Evolutionary conservation across 768 basidiomycete genomes (phyloP).

Genomic region (Boletus pseudo-olivaceus): DNA sequence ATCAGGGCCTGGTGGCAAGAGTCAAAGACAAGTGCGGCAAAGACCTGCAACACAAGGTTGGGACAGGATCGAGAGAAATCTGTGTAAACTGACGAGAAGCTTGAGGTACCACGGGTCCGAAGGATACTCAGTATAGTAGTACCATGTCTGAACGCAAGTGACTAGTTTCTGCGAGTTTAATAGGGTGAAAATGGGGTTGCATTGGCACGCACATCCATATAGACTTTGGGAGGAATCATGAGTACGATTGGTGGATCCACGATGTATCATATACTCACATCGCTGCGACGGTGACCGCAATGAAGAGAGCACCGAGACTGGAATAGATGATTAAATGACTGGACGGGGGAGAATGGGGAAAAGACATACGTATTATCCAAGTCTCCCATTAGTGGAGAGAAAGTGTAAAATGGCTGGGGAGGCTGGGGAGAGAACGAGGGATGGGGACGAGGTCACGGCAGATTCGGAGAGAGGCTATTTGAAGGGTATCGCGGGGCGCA

Average conservation of each 20-base stretch:
- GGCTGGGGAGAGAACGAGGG: too few species aligned
- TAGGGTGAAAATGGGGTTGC: not conserved
- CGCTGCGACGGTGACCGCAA: conserved; percentile 51
- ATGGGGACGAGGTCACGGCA: too few species aligned
- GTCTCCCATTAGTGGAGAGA: too few species aligned
- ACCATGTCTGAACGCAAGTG: conserved; percentile 57
- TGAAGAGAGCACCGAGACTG: conserved; percentile 51
- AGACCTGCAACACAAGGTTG: conserved; percentile 38
- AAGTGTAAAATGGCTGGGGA: too few species aligned
- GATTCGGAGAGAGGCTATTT: too few species aligned
- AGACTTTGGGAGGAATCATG: conserved; percentile 33
- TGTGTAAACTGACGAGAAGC: conserved; percentile 36
- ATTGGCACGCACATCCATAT: conserved; percentile 43
- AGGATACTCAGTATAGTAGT: conserved; percentile 49
- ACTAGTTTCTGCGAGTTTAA: conserved; percentile 34
- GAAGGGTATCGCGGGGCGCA: too few species aligned
- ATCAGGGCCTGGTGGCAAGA: conserved; percentile 56
- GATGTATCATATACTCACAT: conserved; percentile 36
- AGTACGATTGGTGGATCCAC: not conserved
- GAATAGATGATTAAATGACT: not conserved
- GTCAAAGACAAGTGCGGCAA: conserved; percentile 49
- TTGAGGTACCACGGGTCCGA: conserved; percentile 51
- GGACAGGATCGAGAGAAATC: not conserved
- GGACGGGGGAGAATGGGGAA: too few species aligned
- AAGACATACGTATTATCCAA: too few species aligned